Evolutionary conservation across 306 rosid genomes (phyloP), one percentile per base, ranked within the genome.

Genomic region (Quercus bicolor): DNA sequence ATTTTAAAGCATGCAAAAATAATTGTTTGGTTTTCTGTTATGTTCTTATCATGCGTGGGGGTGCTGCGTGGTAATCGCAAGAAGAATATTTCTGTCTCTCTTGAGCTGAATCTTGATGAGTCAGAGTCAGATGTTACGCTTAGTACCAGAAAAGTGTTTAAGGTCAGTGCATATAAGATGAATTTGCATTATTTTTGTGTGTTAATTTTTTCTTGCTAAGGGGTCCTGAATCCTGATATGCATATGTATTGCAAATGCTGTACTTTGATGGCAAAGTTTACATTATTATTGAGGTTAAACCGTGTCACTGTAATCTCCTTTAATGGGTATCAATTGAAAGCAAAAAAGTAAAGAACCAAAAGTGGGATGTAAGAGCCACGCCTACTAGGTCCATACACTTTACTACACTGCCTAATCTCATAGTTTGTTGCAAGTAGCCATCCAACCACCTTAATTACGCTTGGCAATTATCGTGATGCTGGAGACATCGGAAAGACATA

Each of bases 91-190:
- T 93, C 96, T 1, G 96, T 95, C 20, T n/a, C 40, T 54, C 88
- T 95, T n/a, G 99, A 95, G 86, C 91, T 98, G 65, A 95, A 91
- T 90, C 78, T 94, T 0, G 99, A 95, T 68, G 96, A 93, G 84
- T 64, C 99, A 48, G 34, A 31, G 34, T 31, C 6, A 31, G 6
- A 4, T 90, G 89, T 80, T 77, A 75, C 34, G 61, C 70, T 71
- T 33, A 69, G 78, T 45, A 31, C 9, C 16, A 31, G 57, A 53
- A 14, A 4, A 1, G 6, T 34, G 70, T 31, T 29, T 31, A 70
- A 31, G 43, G 43, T 45, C 78, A 29, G 65, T 71, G 31, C 37
- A 45, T 74, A 59, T 24, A 59, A 4, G 26, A 72, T 29, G 61
- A 24, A 34, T 13, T 4, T 60, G 48, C 79, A 34, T 73, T 82